Evolutionary conservation across 148 eudicot species (phyloP), one percentile per base, ranked within the genome.

Genomic region (Vaccinium macrocarpon): DNA sequence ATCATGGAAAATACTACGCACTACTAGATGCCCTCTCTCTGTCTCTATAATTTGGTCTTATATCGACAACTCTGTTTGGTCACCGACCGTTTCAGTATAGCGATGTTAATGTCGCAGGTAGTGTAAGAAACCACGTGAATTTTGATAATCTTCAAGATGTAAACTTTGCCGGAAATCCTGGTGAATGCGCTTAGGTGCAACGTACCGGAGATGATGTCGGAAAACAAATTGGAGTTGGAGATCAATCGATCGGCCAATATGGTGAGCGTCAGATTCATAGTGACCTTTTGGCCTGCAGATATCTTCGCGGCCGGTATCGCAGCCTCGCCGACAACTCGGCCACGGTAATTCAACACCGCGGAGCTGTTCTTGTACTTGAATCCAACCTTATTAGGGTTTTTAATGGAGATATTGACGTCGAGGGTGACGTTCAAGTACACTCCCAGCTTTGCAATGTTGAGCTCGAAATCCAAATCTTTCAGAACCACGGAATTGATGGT

Each of bases 251-350:
- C 92, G 2, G 93, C 93, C 90, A 91, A 80, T 0, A 92, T 25
- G 10, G 87, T 88, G 70, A 92, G 84, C 2, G 93, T 91, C 15
- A 92, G 81, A 57, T 88, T 85, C 87, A 92, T 50, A 1, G 85
- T 78, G 5, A 68, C 9, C 0, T 89, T 86, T 78, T 84, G 56
- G 8, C 86, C 88, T 16, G 90, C 57, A 1, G 85, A 84, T 19
- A 92, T 92, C 62, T 86, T 21, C 0, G 90, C 91, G 3, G 90
- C 91, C 2, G 92, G 91, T n/a, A 92, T 82, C 0, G 95, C 91
- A 1, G 90, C 95, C 55, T 92, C 83, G 6, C 95, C 95, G 70
- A 92, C 88, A 0, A 76, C 85, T 18, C 81, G 79, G 5, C 90
- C 90, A 27, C 84, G 86, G 80, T 91, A 92, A 13, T 86, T 88